Conservation (phyloP, 164 flowering plant species). For the Hamamelis virginiana region DNA sequence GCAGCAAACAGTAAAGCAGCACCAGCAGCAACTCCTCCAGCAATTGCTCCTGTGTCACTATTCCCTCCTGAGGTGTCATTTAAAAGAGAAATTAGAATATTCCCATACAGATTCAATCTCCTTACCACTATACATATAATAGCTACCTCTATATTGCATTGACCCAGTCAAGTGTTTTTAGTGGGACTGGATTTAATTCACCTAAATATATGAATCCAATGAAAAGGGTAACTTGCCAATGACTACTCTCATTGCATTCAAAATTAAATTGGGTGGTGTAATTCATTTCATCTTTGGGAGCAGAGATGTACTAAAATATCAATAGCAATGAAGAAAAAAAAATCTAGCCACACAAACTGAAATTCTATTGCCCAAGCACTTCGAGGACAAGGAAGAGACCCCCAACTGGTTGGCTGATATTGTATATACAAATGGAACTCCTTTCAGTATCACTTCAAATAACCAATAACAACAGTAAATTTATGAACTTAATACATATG, state of each 20-base stretch:
- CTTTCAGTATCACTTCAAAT: no score
- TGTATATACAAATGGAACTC: no score
- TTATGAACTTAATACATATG: neutral
- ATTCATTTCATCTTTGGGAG: neutral
- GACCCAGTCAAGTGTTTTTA: neutral
- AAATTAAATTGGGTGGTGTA: neutral
- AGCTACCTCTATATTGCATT: neutral
- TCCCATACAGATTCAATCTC: neutral
- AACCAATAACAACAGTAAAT: no score
- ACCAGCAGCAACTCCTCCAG: slow-evolving; percentile 72
- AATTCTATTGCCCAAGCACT: no score
- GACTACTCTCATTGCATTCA: neutral
- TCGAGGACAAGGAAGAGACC: no score
- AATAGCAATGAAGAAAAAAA: no score
- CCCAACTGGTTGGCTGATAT: no score
- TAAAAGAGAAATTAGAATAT: slow-evolving; percentile 6
- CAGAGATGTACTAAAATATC: neutral
- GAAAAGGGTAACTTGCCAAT: no score
- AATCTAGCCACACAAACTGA: no score
- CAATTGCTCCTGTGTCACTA: slow-evolving; percentile 57
- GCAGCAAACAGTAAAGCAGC: slow-evolving; percentile 70
- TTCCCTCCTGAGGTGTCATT: slow-evolving; percentile 35
- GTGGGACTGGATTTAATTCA: no score
- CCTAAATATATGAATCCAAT: no score
- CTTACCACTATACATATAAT: neutral